Evolutionary conservation across 768 basidiomycete species (phyloP).

Genomic region (Leccinum barrowsii): DNA sequence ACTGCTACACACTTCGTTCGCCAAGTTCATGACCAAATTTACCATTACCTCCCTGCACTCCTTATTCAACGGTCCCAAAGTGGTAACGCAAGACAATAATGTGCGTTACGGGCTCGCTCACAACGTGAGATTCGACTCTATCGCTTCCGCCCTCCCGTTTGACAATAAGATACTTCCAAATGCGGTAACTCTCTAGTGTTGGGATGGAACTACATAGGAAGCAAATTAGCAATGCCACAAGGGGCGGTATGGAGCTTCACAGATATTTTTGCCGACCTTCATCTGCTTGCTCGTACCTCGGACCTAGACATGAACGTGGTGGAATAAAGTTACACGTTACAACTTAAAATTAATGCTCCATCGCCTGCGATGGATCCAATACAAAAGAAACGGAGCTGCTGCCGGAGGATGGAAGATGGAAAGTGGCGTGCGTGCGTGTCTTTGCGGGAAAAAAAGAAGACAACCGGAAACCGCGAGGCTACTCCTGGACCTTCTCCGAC

Average conservation of each 20-base stretch:
- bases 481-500: background rate
- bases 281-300: background rate
- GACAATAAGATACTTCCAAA: slow-evolving; percentile 23
- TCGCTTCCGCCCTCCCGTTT: background rate
- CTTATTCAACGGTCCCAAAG: background rate
- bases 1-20: background rate
- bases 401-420: background rate
- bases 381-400: slow-evolving; percentile 9
- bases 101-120: background rate
- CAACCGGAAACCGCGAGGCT: background rate
- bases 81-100: slow-evolving; percentile 21
- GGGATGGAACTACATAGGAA: background rate
- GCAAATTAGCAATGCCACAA: background rate
- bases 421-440: background rate
- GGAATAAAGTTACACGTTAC: background rate
- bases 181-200: slow-evolving; percentile 20
- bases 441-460: background rate
- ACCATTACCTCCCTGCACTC: background rate
- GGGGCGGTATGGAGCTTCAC: background rate
- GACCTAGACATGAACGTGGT: background rate
- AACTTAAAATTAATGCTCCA: background rate
- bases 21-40: background rate
- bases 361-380: background rate
- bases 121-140: slow-evolving; percentile 7
- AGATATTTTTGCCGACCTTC: background rate